Evolutionary conservation across 345 rosid species (phyloP), one percentile per base, ranked within the genome.

Genomic region (Aethionema arabicum): DNA sequence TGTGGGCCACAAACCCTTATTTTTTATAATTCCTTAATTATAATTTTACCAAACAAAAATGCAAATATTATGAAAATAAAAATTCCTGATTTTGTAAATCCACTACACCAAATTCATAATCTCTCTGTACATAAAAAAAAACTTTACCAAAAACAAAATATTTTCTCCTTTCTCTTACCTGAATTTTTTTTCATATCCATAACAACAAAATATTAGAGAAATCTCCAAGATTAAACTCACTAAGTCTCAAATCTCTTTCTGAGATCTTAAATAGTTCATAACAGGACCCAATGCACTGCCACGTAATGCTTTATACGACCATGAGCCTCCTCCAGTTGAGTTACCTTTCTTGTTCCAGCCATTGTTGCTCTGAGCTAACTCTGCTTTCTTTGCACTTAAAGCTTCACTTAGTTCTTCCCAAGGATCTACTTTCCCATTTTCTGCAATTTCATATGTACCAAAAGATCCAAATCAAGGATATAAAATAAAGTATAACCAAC

Each of bases 221-320:
- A 12, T 43, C 37, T 43, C 3, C 32, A 15, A 56, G 12, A 36
- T 52, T 27, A 39, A 0, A 11, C 61, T 43, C 50, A 51, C 27
- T 21, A 3, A 3, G 47, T 43, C 60, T 83, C 65, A 77, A 7
- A 79, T 55, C 63, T 64, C 86, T 55, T 86, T 82, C 73, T 90
- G 90, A 12, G 88, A 71, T 65, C 96, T 80, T 62, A 95, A 74
- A 58, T 83, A 66, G 16, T 89, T 85, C 85, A 90, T 73, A 3
- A 85, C 83, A 11, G 95, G 99, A 66, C 97, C 97, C 59, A 95
- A 62, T 1, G 96, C 92, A 53, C 96, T 81, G 52, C 96, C 71
- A 67, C 97, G 82, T 59, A 77, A 54, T 43, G 79, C 90, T 83
- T 76, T 83, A 74, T 67, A 79, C 13, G 90, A 79, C 90, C 88